Evolutionary conservation across 306 rosid species (phyloP), one percentile per base, ranked within the genome.

Genomic region (Malus orientalis): DNA sequence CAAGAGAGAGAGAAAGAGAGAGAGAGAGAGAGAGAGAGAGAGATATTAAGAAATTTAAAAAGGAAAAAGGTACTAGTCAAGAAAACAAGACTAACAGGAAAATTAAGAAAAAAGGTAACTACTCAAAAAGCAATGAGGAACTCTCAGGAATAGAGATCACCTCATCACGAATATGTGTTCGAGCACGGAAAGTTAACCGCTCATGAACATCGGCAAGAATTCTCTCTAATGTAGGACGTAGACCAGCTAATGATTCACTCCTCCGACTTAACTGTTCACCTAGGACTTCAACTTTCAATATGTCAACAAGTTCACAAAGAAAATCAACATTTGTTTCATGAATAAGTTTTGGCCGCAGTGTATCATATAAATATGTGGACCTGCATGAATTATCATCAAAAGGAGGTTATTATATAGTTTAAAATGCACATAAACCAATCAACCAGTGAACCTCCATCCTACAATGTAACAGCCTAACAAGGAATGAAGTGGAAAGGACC

Each of bases 121-220:
- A 4, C 11, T 58, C 42, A 22, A 40, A 33, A 15, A 36, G 53
- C 22, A 49, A 58, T 32, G 19, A 22, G 11, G 11, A n/a, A 38
- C 22, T 47, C 70, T 19, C 6, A 45, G 78, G 38, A 71, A 74
- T 67, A 65, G 78, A 78, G 78, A 64, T 80, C 54, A 96, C 99
- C 92, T 96, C 99, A 82, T 96, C 99, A 79, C 85, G 90, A 75
- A 96, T 85, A 79, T 96, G 91, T 62, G 98, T 96, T 74, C 99
- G 87, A 58, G 99, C 98, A 80, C 98, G 98, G 73, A 96, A 96
- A 71, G 99, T 96, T 76, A 92, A 79, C 74, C 99, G 88, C 85
- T 96, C 99, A 53, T 92, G 99, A 77, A 96, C 93, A 82, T 96
- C 99, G 29, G 97, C 99, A 57, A 96, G 89, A 87, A 96, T 92